phyloP scores from a whole-genome alignment of 2,329 filamentous ascomycete species.

The Aspergillus jensenii region DNA sequence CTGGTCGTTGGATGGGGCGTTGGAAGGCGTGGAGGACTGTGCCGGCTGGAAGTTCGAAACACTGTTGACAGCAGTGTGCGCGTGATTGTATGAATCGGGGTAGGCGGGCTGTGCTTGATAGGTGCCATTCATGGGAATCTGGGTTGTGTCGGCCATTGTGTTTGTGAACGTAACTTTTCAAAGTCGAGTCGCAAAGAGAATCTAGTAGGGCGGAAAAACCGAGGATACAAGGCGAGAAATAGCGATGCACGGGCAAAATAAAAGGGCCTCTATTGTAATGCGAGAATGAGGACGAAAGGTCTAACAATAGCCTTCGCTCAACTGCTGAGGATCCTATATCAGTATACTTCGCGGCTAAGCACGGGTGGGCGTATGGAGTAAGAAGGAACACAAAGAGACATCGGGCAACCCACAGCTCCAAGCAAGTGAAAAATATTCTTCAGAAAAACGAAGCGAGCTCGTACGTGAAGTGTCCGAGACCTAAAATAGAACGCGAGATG shows the following conservation, averaged over 20 bases:
- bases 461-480: constrained; percentile 6
- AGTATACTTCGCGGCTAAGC: constrained; percentile 11
- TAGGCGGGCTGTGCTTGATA: constrained; percentile 42
- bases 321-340: constrained; percentile 19
- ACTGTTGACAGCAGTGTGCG: constrained; percentile 34
- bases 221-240: not conserved
- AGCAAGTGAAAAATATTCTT: constrained; percentile 11
- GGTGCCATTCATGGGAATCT: constrained; percentile 43
- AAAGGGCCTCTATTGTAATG: constrained; percentile 19
- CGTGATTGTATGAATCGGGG: constrained; percentile 37
- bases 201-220: constrained; percentile 2
- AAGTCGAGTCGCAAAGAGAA: constrained; percentile 6
- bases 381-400: not conserved
- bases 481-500: constrained; percentile 17
- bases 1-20: constrained; percentile 37
- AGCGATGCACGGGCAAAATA: constrained; percentile 8
- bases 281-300: constrained; percentile 15
- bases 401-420: constrained; percentile 9
- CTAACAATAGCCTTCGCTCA: constrained; percentile 22
- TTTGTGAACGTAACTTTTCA: constrained; percentile 16
- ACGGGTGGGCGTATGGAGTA: not conserved
- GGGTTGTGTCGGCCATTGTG: constrained; percentile 42
- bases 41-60: constrained; percentile 40
- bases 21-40: constrained; percentile 41
- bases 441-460: not conserved